phyloP scores from a whole-genome alignment of 257 asterid genomes.

The Nicotiana benthamiana region DNA sequence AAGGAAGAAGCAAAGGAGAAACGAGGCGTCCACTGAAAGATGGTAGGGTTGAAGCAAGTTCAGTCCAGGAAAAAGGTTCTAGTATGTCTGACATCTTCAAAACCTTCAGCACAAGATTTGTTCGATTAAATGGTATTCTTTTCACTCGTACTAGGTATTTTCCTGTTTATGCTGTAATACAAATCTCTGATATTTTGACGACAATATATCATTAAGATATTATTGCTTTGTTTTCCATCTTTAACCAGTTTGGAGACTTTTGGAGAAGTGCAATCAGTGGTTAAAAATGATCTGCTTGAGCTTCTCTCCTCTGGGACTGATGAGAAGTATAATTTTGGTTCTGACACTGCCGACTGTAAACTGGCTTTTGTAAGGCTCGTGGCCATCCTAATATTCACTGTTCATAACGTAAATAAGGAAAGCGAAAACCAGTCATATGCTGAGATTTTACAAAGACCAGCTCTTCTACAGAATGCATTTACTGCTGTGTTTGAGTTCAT shows the following conservation, averaged over 20 bases:
- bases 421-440: conserved; percentile 82
- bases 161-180: not conserved
- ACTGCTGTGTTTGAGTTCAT: conserved; percentile 72
- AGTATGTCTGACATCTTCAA: conserved; percentile 39
- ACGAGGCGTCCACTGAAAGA: conserved; percentile 32
- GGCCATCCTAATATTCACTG: conserved; percentile 71
- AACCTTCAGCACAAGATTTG: conserved; percentile 57
- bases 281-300: conserved; percentile 52
- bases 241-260: conserved; percentile 80
- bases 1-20: conserved; percentile 71
- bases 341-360: conserved; percentile 59
- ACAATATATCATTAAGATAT: not conserved
- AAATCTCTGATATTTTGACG: conserved; percentile 8
- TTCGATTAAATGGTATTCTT: conserved; percentile 78
- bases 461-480: conserved; percentile 72
- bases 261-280: conserved; percentile 59
- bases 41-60: conserved; percentile 30
- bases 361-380: conserved; percentile 64
- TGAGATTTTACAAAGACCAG: conserved; percentile 85
- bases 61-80: conserved; percentile 38
- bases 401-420: conserved; percentile 72
- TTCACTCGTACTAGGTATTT: conserved; percentile 90
- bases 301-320: conserved; percentile 71
- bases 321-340: conserved; percentile 60
- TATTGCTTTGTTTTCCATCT: conserved; percentile 12